phyloP scores from a whole-genome alignment of 208 protist species.

The Leishmania tropica region DNA sequence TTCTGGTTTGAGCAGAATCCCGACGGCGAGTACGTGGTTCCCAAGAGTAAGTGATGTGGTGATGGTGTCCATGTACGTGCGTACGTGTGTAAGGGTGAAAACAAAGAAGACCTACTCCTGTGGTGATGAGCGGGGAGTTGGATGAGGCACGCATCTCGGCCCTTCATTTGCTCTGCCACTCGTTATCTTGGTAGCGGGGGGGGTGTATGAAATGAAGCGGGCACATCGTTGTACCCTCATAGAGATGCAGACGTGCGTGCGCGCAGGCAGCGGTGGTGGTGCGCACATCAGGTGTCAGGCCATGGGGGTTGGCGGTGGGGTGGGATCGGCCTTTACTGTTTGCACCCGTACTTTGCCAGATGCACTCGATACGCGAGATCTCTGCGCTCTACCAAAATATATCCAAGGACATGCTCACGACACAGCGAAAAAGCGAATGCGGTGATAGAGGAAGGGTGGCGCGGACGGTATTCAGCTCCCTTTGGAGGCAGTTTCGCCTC shows the following conservation, averaged over 20 bases:
- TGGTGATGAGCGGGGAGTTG: not conserved
- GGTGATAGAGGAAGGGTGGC: too few species aligned
- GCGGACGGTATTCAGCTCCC: not conserved
- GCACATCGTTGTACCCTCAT: not conserved
- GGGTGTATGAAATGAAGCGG: not conserved
- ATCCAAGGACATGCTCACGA: not conserved
- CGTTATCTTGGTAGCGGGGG: not conserved
- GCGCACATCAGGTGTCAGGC: not conserved
- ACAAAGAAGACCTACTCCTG: not conserved
- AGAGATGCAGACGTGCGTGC: not conserved
- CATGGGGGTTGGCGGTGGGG: not conserved
- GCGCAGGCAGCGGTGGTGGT: not conserved
- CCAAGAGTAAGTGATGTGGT: constrained; percentile 14
- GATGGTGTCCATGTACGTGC: not conserved
- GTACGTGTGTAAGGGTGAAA: not conserved
- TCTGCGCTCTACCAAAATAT: not conserved
- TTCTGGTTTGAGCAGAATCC: constrained; percentile 72
- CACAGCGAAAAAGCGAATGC: not conserved
- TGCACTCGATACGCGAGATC: not conserved
- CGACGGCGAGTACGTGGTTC: constrained; percentile 35
- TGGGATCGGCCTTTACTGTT: not conserved
- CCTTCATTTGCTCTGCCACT: not conserved
- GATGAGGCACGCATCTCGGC: not conserved
- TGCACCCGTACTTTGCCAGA: not conserved
- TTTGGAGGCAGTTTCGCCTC: too few species aligned